Conservation (phyloP, 2,329 filamentous ascomycete species). For the Aspergillus sp. region DNA sequence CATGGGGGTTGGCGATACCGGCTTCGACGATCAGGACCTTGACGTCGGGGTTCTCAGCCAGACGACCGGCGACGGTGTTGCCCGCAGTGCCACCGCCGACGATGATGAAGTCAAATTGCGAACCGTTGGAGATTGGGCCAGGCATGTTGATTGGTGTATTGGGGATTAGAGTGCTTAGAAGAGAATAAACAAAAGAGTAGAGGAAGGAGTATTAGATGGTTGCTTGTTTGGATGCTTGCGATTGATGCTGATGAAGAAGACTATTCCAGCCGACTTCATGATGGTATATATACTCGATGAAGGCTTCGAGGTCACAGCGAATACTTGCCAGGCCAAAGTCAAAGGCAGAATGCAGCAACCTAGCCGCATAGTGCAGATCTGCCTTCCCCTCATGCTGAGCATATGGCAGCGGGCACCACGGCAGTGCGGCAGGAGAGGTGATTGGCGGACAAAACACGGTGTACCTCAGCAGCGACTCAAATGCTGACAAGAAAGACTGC, state of each 20-base stretch:
- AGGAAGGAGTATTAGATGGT: background rate
- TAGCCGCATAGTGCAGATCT: background rate
- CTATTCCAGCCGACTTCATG: background rate
- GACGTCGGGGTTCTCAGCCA: conserved; percentile 56
- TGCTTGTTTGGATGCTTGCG: background rate
- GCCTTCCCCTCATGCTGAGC: background rate
- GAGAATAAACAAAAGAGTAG: background rate
- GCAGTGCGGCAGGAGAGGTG: background rate
- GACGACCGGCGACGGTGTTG: conserved; percentile 53
- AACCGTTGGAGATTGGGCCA: background rate
- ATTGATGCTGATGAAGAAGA: background rate
- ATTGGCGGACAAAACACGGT: background rate
- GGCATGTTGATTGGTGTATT: background rate
- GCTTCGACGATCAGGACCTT: conserved; percentile 44
- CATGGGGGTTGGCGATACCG: conserved; percentile 50
- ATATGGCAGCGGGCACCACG: background rate
- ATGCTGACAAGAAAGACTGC: background rate
- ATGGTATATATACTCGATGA: background rate
- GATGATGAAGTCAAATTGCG: conserved; percentile 35
- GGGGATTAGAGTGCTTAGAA: background rate
- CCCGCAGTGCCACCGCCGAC: conserved; percentile 44
- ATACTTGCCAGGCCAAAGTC: background rate
- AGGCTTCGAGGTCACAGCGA: background rate
- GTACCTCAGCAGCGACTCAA: background rate
- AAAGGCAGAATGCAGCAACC: background rate